These are phyloP conservation scores for Pleurotus cornucopiae DNA, from an alignment of 768 basidiomycete genomes.

Conservation along the genomic window DNA sequence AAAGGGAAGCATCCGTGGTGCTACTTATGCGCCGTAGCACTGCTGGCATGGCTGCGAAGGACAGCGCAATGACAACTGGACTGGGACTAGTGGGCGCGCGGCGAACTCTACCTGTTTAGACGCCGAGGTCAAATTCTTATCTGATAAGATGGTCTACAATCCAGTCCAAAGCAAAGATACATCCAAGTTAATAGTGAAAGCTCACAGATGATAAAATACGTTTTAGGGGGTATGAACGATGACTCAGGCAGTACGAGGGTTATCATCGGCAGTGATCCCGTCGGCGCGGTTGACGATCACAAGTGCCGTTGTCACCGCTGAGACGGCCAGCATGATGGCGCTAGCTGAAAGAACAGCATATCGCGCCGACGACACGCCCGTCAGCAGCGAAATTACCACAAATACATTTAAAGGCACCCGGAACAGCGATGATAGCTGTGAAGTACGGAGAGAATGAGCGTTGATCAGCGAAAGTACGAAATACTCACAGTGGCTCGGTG, in stretches of 20 bases:
- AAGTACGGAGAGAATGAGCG: conserved; percentile 1
- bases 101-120: neutral
- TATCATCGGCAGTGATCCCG: conserved; percentile 2
- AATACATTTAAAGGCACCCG: conserved; percentile 74
- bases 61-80: neutral
- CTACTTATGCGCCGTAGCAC: neutral
- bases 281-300: conserved; percentile 37
- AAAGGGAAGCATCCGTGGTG: too few species aligned
- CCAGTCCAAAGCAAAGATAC: neutral
- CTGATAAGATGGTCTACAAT: neutral
- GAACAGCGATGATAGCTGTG: conserved; percentile 63
- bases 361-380: conserved; percentile 64
- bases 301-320: conserved; percentile 53
- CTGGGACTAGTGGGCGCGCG: neutral
- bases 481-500: conserved; percentile 67
- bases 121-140: neutral
- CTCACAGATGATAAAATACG: neutral
- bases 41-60: neutral
- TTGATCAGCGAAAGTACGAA: neutral
- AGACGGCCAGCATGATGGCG: conserved; percentile 51
- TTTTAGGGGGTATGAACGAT: neutral
- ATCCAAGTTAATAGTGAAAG: too few species aligned
- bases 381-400: conserved; percentile 65
- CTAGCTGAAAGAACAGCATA: conserved; percentile 56
- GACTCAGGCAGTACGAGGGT: neutral